Evolutionary conservation across 345 rosid genomes (phyloP), one percentile per base, ranked within the genome.

Genomic region (Pistacia atlantica): DNA sequence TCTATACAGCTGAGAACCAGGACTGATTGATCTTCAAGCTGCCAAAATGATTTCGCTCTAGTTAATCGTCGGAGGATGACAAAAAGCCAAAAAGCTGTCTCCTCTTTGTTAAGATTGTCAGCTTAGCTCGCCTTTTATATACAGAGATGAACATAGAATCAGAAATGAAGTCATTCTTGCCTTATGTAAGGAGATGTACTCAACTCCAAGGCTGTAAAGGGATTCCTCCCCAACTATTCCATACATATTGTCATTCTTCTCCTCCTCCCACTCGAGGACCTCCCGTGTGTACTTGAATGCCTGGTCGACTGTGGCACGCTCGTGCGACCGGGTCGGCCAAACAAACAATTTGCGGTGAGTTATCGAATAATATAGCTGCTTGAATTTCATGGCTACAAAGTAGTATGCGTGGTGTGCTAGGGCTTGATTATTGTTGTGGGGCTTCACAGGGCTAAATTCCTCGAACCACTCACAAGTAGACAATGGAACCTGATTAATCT

Each of bases 201-300:
- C 80, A 80, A 58, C 25, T 88, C 91, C 0, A 89, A 83, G 28
- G 28, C 90, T 86, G 64, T 83, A 85, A 81, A 86, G 79, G 4
- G 91, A 88, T 28, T 89, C 91, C 2, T 90, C 91, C 66, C 59
- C 79, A 31, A 8, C 45, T 12, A 72, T 62, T 56, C 78, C 87
- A 22, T 85, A 86, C 42, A 80, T 31, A 57, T 79, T 79, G 1
- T 81, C 83, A 22, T 84, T 81, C 78, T 84, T 88, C 68, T 90
- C 90, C 8, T 90, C 93, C 5, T 90, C 90, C 93, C 93, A 88
- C 74, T 73, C 88, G 16, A 90, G 87, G 14, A 90, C 88, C 81
- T 88, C 93, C 75, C 85, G 85, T 59, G 78, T 52, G 28, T 85
- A 88, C 81, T 80, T 90, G 78, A 90, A 86, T 46, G 91, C 90